Base-by-base conservation (phyloP, 2,329 filamentous ascomycete species). In the Sporothrix sp. region DNA sequence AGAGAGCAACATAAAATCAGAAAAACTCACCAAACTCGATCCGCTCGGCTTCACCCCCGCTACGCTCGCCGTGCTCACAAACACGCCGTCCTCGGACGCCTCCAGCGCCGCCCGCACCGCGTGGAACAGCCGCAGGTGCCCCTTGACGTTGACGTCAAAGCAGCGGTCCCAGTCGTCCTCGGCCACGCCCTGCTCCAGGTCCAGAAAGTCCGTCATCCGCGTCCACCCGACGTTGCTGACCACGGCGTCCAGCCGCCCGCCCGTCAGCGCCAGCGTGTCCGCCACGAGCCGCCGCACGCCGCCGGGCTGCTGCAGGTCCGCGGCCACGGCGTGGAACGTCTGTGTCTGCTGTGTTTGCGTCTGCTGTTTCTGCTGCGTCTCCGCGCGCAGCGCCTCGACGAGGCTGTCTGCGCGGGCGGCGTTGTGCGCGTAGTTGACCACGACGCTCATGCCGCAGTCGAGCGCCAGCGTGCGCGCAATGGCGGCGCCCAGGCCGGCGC, bases 141-240 rank as follows among this genome's bases (percentile, higher is more conserved):
- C 71, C 63, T 82, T 82, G 52, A 82, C 79, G 58, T 82, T 82
- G 66, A 81, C 73, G 44, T 74, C 72, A 58, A 76, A 81, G 57
- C 74, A 76, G 4, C 61, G 62, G 58, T 81, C 78, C 78, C 78
- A 82, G 58, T 81, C 77, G 2, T 71, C 71, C 57, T 81, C 79
- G 28, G 67, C 57, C 13, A 73, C 61, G 53, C 74, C 75, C 6
- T 79, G 75, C 23, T 78, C 71, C 18, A 80, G 61, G 58, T 75
- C 63, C 14, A 54, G 60, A 50, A 78, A 66, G 45, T 73, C 62
- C 14, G 71, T 64, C 11, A 74, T 61, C 9, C 59, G 61, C 0
- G 75, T 76, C 74, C 74, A 79, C 2, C 75, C 75, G 10, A 84
- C 84, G 64, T 93, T 93, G 3, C 83, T 85, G 59, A 91, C 78